phyloP scores from a whole-genome alignment of 2,329 filamentous ascomycete species.

The Aphanoascus verrucosus region DNA sequence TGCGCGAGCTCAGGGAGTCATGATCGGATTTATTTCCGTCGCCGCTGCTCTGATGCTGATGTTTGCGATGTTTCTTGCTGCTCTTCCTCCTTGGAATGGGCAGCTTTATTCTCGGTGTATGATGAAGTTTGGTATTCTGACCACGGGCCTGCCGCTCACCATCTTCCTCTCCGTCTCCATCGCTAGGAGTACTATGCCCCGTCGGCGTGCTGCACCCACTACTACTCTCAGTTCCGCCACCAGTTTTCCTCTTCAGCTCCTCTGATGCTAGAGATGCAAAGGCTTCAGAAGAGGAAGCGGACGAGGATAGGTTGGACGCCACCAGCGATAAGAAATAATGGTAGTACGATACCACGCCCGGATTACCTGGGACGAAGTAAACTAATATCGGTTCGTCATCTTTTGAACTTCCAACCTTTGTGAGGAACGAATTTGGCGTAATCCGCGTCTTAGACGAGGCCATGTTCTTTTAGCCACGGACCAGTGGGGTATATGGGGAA shows the following conservation, averaged over 20 bases:
- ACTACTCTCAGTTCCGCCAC: neutral
- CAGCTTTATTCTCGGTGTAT: neutral
- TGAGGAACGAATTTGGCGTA: slow-evolving; percentile 25
- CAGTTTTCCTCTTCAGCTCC: neutral
- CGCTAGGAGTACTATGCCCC: neutral
- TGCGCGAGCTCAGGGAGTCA: slow-evolving; percentile 3
- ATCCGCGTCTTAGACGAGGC: slow-evolving; percentile 13
- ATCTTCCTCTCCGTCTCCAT: neutral
- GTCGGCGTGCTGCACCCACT: neutral
- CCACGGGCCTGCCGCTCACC: neutral
- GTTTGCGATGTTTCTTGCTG: neutral
- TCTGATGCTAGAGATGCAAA: slow-evolving; percentile 1
- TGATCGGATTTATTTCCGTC: neutral
- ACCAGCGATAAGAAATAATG: slow-evolving; percentile 34
- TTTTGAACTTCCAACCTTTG: slow-evolving; percentile 7
- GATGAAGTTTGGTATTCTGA: neutral
- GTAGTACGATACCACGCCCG: slow-evolving; percentile 42
- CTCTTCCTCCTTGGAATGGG: neutral
- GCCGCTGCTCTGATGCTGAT: neutral
- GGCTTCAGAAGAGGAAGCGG: neutral
- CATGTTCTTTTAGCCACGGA: neutral
- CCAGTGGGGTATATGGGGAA: neutral
- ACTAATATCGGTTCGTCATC: slow-evolving; percentile 26
- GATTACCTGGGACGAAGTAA: slow-evolving; percentile 43
- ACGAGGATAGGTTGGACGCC: slow-evolving; percentile 17